These are phyloP conservation scores for Cordyceps javanica DNA, from an alignment of 2,329 filamentous ascomycete genomes.

Conservation along the genomic window DNA sequence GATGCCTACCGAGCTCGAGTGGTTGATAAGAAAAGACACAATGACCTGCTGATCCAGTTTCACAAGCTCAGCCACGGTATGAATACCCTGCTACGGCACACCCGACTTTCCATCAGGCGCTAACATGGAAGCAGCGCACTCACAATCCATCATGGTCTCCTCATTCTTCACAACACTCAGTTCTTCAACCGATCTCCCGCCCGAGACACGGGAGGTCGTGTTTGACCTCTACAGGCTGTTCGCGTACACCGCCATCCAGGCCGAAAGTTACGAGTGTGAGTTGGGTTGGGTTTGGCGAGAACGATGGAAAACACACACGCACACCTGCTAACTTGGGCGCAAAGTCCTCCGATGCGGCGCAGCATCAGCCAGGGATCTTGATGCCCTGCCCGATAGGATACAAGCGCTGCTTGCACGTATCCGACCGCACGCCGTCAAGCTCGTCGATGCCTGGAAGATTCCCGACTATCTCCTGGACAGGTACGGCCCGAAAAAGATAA, in stretches of 20 bases:
- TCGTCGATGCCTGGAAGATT: slow-evolving; percentile 72
- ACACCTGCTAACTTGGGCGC: background rate
- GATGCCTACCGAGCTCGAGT: slow-evolving; percentile 2
- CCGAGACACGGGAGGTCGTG: background rate
- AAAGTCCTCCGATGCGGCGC: slow-evolving; percentile 9
- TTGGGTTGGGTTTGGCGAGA: no score
- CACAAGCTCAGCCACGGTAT: slow-evolving; percentile 10
- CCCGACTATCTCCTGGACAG: slow-evolving; percentile 73
- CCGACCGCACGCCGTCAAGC: slow-evolving; percentile 62
- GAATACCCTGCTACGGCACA: background rate
- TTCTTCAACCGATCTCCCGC: background rate
- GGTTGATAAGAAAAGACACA: background rate
- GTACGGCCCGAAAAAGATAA: background rate
- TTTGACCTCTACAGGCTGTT: slow-evolving; percentile 9
- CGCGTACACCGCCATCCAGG: slow-evolving; percentile 3
- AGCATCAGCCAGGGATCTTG: background rate
- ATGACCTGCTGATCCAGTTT: slow-evolving; percentile 3
- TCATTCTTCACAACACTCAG: background rate
- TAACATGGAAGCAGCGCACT: background rate
- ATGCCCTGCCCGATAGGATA: slow-evolving; percentile 1
- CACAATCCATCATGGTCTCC: slow-evolving; percentile 7
- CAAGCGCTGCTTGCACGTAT: slow-evolving; percentile 52
- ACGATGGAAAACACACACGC: no score
- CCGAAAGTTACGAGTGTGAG: slow-evolving; percentile 10
- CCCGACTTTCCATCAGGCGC: background rate